Conservation (phyloP, 495 filamentous ascomycete species). For the Lindgomyces ingoldianus region DNA sequence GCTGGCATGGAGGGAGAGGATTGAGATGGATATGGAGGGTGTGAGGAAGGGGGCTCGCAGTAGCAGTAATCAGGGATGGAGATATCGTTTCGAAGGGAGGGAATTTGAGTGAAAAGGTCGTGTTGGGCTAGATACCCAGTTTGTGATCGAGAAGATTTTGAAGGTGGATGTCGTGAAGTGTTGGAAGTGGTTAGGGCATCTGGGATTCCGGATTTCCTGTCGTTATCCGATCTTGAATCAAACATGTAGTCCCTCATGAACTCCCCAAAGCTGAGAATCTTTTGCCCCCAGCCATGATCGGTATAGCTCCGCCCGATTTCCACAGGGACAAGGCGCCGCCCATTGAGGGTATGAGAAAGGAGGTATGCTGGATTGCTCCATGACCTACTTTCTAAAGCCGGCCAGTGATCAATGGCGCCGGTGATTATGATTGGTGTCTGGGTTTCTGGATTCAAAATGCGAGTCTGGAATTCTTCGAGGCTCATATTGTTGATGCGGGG, state of each 20-base stretch:
- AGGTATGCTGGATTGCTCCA: constrained; percentile 80
- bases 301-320: constrained; percentile 91
- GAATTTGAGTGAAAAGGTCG: constrained; percentile 80
- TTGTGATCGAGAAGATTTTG: neutral
- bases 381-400: constrained; percentile 64
- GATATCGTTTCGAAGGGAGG: constrained; percentile 74
- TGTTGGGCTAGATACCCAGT: constrained; percentile 87
- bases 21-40: too few species aligned
- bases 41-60: constrained; percentile 57
- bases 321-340: constrained; percentile 78
- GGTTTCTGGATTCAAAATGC: constrained; percentile 53
- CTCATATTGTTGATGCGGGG: constrained; percentile 8
- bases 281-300: constrained; percentile 82
- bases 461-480: constrained; percentile 64
- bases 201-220: too few species aligned
- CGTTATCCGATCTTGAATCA: too few species aligned
- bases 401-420: constrained; percentile 68
- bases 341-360: constrained; percentile 70
- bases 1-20: constrained; percentile 43
- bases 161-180: too few species aligned
- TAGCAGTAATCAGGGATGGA: constrained; percentile 83
- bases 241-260: constrained; percentile 67
- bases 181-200: too few species aligned
- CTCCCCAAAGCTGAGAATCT: constrained; percentile 71
- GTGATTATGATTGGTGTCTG: constrained; percentile 71